Evolutionary conservation across 805 yeast genomes (phyloP).

Genomic region (Cephaloascus fragrans): DNA sequence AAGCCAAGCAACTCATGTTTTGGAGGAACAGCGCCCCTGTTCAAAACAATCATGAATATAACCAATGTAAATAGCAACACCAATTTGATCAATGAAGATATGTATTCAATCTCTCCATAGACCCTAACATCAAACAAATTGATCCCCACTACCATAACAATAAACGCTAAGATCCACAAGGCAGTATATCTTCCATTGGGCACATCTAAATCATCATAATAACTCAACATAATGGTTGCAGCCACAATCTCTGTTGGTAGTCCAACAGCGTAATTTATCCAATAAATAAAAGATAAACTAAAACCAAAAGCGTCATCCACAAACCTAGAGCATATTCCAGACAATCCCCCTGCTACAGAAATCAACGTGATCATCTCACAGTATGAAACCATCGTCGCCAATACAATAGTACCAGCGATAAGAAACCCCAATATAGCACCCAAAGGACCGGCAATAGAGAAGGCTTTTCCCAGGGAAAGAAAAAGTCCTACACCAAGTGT

Average conservation of each 20-base stretch:
- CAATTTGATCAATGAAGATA: conserved; percentile 49
- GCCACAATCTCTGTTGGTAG: conserved; percentile 78
- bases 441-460: conserved; percentile 66
- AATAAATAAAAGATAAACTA: conserved; percentile 65
- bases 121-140: conserved; percentile 63
- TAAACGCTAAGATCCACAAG: conserved; percentile 58
- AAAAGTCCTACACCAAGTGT: conserved; percentile 72
- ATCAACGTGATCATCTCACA: conserved; percentile 77
- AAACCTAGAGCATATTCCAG: conserved; percentile 65
- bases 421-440: conserved; percentile 64
- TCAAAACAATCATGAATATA: conserved; percentile 54
- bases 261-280: conserved; percentile 62
- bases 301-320: conserved; percentile 75
- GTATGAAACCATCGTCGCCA: conserved; percentile 62
- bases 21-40: conserved; percentile 45
- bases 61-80: conserved; percentile 41
- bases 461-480: conserved; percentile 62
- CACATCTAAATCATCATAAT: conserved; percentile 46
- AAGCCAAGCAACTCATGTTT: conserved; percentile 46
- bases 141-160: conserved; percentile 32
- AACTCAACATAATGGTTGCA: conserved; percentile 65
- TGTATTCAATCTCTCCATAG: conserved; percentile 68
- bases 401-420: conserved; percentile 54
- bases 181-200: conserved; percentile 45
- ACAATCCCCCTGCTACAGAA: conserved; percentile 71